Evolutionary conservation across 352 stramenopile genomes (phyloP).

Genomic region (Globisporangium yorkense): DNA sequence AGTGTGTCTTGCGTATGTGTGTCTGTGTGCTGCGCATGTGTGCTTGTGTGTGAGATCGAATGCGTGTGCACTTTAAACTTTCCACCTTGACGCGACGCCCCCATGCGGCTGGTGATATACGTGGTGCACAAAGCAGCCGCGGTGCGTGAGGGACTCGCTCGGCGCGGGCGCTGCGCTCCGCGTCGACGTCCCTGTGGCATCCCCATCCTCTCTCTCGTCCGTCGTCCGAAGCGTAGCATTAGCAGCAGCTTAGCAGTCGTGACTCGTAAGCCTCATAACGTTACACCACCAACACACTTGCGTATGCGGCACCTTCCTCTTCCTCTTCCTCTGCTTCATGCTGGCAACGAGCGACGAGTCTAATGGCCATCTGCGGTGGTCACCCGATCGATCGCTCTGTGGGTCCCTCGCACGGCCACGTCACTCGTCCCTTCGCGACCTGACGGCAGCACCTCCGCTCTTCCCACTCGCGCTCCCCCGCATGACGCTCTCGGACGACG

Average conservation of each 20-base stretch:
- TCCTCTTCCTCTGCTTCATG: too few relatives aligned
- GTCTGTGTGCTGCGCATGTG: not conserved
- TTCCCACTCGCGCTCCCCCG: not conserved
- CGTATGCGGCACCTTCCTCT: too few relatives aligned
- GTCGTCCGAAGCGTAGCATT: not conserved
- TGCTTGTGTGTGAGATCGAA: conserved; percentile 10
- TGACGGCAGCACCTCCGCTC: not conserved
- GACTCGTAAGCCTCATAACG: not conserved
- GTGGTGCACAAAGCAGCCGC: conserved; percentile 64
- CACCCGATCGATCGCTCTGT: not conserved
- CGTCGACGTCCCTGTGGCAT: conserved; percentile 23
- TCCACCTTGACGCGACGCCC: conserved; percentile 39
- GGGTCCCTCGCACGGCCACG: not conserved
- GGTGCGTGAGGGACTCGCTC: conserved; percentile 30
- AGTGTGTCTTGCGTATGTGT: conserved; percentile 2
- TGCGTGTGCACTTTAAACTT: conserved; percentile 63
- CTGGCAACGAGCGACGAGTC: too few relatives aligned
- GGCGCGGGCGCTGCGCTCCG: conserved; percentile 12
- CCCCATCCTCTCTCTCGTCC: conserved; percentile 17
- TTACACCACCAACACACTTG: not conserved
- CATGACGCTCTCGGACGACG: not conserved
- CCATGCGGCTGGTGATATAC: conserved; percentile 69
- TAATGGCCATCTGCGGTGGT: too few relatives aligned
- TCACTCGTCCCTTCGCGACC: not conserved
- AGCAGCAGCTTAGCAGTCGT: not conserved